Base-by-base conservation (phyloP, 2,329 filamentous ascomycete genomes). In the Cadophora sp. region DNA sequence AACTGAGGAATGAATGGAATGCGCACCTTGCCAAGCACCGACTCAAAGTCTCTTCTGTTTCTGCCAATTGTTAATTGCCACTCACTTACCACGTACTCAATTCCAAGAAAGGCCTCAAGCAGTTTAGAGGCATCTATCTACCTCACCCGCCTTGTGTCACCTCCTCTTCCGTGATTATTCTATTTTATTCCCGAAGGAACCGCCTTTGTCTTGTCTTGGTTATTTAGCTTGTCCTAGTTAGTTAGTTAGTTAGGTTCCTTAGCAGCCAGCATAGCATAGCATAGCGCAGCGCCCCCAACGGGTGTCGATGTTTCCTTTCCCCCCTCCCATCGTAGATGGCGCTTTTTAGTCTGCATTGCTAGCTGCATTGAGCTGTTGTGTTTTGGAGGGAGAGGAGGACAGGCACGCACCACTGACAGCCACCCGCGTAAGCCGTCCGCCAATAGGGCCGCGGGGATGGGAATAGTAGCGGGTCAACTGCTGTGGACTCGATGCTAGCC, bases 231-330 rank as follows among this genome's bases (percentile, higher is more conserved):
- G 27, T 30, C 3, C 27, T 30, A 30, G 27, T 30, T 30, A 30
- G 27, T 30, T 30, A 30, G 27, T 30, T 30, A 30, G 27, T 30
- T 30, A 30, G 27, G 27, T 30, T 4, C 27, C 27, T 30, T 30
- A 30, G 27, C 27, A 30, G 27, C 27, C 27, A 30, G 3, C 27
- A 30, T 30, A 30, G 27, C 27, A 6, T 6, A 30, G 27, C n/a
- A n/a, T n/a, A 55, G 51, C 36, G 60, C 36, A 43, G 60, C 65
- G 59, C 58, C 41, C 45, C 27, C 61, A 66, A 66, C 60, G 64
- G 64, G 62, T 64, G 41, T 39, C 43, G 36, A 47, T 43, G 53
- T 59, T 64, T 20, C 45, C 45, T 48, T 48, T n/a, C 41, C 4
- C 11, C 48, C 48, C 43, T 55, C 48, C 59, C 48, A 43, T 48